Evolutionary conservation across 2,329 filamentous ascomycete genomes (phyloP), one percentile per base, ranked within the genome.

Genomic region (Allantophomopsis lycopodina): DNA sequence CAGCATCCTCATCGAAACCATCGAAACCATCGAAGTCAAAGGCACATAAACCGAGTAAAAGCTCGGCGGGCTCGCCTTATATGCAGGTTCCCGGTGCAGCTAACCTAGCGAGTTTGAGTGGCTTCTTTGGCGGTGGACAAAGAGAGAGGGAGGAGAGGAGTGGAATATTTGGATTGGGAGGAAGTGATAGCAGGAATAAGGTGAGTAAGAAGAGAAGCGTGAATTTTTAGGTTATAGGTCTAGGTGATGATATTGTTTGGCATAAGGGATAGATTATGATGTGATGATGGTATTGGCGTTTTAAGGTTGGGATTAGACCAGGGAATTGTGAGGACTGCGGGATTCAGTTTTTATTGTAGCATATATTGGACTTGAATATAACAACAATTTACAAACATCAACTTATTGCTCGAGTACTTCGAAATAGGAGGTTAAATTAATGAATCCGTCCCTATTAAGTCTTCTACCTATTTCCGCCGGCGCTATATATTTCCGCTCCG

Each of bases 91-190:
- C 48, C 13, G 48, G 47, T 10, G 35, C 7, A 6, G 16, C 35
- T 23, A 4, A 42, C 42, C 37, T 46, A 37, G 57, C 58, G 33
- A 69, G 57, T 38, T 63, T 59, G 46, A 69, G 59, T 46, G 63
- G 58, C 37, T 69, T 68, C 55, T 51, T 50, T 56, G 54, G 41
- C 45, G 49, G 32, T 50, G 50, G 45, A 52, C 34, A 12, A 7
- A 36, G 32, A 16, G 38, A 17, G 21, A 30, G 21, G n/a, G 33
- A 34, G 8, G 32, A 34, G 12, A 14, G 30, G 20, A 35, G 21
- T 30, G 35, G 38, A 15, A 8, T 40, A 15, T 33, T 39, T 5
- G 33, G 33, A 7, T 21, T 40, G 15, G 38, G 38, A 14, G 33
- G 34, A 13, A 33, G 35, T 16, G 38, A 35, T 14, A 33, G 35